Evolutionary conservation across 2,329 filamentous ascomycete genomes (phyloP).

Genomic region (Talaromyces sp.): DNA sequence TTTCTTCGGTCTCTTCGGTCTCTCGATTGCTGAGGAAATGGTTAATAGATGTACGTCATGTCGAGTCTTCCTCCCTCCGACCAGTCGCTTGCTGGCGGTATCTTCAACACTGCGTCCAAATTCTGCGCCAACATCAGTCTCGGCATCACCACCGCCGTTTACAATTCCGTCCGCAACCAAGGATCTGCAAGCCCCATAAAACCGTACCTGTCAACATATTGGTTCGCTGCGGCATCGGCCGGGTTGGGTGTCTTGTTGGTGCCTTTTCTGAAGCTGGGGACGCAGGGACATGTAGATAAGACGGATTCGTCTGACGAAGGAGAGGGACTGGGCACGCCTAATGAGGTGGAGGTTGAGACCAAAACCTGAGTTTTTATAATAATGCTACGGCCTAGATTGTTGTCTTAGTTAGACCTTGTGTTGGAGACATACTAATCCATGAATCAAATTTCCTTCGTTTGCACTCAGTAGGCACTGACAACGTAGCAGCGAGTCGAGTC

Average conservation of each 20-base stretch:
- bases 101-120: conserved; percentile 64
- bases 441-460: too few relatives aligned
- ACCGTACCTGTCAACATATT: conserved; percentile 26
- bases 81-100: conserved; percentile 62
- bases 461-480: too few relatives aligned
- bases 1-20: neutral
- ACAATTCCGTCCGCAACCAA: conserved; percentile 20
- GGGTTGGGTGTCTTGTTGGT: conserved; percentile 24
- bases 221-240: conserved; percentile 24
- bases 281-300: conserved; percentile 14
- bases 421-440: too few relatives aligned
- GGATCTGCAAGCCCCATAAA: conserved; percentile 16
- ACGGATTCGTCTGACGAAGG: conserved; percentile 3
- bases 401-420: too few relatives aligned
- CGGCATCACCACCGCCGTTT: conserved; percentile 56
- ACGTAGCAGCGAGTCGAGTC: too few relatives aligned
- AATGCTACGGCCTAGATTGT: neutral
- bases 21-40: neutral
- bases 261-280: conserved; percentile 26
- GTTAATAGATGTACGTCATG: conserved; percentile 63
- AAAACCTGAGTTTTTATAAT: neutral
- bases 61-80: conserved; percentile 59
- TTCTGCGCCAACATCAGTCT: conserved; percentile 57
- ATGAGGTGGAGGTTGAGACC: neutral
- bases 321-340: neutral